These are phyloP conservation scores for Calycina marina DNA, from an alignment of 2,329 filamentous ascomycete species.

Conservation along the genomic window DNA sequence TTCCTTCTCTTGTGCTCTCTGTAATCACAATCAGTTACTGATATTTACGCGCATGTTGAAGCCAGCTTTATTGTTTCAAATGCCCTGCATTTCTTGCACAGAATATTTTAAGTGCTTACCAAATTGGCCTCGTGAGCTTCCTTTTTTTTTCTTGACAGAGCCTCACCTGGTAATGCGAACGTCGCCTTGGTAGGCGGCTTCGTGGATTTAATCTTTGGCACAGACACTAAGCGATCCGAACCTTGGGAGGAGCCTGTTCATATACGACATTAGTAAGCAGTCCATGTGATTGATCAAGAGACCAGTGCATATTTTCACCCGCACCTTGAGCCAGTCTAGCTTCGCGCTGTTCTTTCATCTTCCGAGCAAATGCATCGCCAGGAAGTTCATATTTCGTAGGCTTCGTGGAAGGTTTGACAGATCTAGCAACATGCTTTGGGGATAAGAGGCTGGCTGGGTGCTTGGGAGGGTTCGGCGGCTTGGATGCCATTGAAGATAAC, in stretches of 20 bases:
- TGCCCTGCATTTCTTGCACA: too few species aligned
- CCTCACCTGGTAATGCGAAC: slow-evolving; percentile 51
- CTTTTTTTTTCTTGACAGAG: slow-evolving; percentile 32
- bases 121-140: slow-evolving; percentile 41
- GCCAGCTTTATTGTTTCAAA: too few species aligned
- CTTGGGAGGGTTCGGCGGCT: slow-evolving; percentile 10
- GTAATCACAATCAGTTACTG: too few species aligned
- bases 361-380: slow-evolving; percentile 43
- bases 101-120: too few species aligned
- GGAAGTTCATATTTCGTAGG: slow-evolving; percentile 43
- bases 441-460: slow-evolving; percentile 28
- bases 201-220: slow-evolving; percentile 30
- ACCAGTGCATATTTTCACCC: too few species aligned
- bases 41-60: too few species aligned
- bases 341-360: slow-evolving; percentile 43
- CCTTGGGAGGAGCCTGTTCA: too few species aligned
- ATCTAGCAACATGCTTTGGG: slow-evolving; percentile 32
- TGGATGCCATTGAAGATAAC: slow-evolving; percentile 18
- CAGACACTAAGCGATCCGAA: slow-evolving; percentile 24
- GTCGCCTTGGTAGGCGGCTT: slow-evolving; percentile 38
- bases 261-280: too few species aligned
- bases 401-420: slow-evolving; percentile 37
- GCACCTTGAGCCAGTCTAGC: slow-evolving; percentile 31
- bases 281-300: too few species aligned
- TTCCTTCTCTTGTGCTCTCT: slow-evolving; percentile 44